Evolutionary conservation across 768 basidiomycete genomes (phyloP), one percentile per base, ranked within the genome.

Genomic region (Phanerochaete sordida): DNA sequence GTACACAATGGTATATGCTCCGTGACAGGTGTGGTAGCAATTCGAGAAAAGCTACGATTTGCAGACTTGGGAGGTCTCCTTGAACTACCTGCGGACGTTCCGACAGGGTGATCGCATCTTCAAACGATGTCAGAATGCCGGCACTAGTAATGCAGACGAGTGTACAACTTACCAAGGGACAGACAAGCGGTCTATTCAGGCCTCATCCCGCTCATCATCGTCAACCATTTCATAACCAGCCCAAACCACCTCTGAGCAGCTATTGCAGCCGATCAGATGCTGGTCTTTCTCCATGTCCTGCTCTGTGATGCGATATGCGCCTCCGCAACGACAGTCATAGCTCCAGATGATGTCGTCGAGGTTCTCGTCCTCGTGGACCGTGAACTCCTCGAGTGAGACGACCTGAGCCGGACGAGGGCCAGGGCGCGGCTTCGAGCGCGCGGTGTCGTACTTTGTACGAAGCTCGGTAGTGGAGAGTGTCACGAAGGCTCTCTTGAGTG

Each of bases 241-340:
- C 89, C 91, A 93, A 1, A 93, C 76, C 9, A 83, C 84, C 71
- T 93, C 92, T 16, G 92, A 94, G 69, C 91, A 93, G 56, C 83
- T 82, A 57, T 74, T 81, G 64, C 92, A 94, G 1, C 81, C 84
- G 11, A 91, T 75, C 6, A 93, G 77, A 69, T 93, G 91, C 51
- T 76, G 76, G n/a, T 84, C 92, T 1, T 72, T 73, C 60, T 93
- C 90, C 78, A 93, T 80, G 52, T 87, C 80, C 1, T 65, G 71
- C 56, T 79, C 78, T 0, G 76, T 77, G 57, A 93, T 83, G 37
- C 65, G 72, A 66, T 91, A 93, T 21, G 49, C 60, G 6, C 88
- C 88, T 46, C 90, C 89, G 66, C 92, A 94, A 21, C 92, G 84
- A 73, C 91, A 93, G 3, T 72, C 62, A 68, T 91, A 80, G 27